A percentile compares a stretch with the other conserved stretches of the same genome.
Conservation (phyloP, 306 rosid genomes). For the Argentina anserina region DNA sequence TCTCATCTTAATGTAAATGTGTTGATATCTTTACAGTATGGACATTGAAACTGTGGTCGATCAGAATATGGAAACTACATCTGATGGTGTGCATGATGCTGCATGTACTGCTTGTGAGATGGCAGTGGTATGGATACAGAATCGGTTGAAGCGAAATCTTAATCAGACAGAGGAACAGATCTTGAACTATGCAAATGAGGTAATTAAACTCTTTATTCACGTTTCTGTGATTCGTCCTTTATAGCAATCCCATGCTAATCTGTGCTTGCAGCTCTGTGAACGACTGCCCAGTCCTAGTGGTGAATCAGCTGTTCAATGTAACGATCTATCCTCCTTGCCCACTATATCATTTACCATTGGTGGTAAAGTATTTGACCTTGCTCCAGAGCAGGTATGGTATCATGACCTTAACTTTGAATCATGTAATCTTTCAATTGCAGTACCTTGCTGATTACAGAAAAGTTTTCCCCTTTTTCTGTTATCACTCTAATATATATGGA, state of each 20-base stretch:
- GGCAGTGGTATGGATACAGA: slow-evolving; percentile 64
- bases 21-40: slow-evolving; percentile 26
- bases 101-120: slow-evolving; percentile 52
- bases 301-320: slow-evolving; percentile 53
- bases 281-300: slow-evolving; percentile 63
- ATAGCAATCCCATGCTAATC: slow-evolving; percentile 13
- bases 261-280: slow-evolving; percentile 49
- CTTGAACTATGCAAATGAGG: slow-evolving; percentile 46
- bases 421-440: neutral
- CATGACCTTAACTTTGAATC: neutral
- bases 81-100: slow-evolving; percentile 26
- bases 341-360: slow-evolving; percentile 52
- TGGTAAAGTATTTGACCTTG: slow-evolving; percentile 49
- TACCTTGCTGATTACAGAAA: neutral
- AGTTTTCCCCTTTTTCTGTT: neutral
- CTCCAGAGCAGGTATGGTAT: slow-evolving; percentile 51
- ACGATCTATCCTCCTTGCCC: slow-evolving; percentile 47
- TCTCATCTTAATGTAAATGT: neutral
- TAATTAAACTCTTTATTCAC: slow-evolving; percentile 5
- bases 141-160: slow-evolving; percentile 37
- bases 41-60: slow-evolving; percentile 47
- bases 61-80: slow-evolving; percentile 14
- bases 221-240: neutral
- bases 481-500: neutral
- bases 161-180: slow-evolving; percentile 55